Conservation (phyloP, 1,139 yeast species). For the Tardiomyces digboiensis region DNA sequence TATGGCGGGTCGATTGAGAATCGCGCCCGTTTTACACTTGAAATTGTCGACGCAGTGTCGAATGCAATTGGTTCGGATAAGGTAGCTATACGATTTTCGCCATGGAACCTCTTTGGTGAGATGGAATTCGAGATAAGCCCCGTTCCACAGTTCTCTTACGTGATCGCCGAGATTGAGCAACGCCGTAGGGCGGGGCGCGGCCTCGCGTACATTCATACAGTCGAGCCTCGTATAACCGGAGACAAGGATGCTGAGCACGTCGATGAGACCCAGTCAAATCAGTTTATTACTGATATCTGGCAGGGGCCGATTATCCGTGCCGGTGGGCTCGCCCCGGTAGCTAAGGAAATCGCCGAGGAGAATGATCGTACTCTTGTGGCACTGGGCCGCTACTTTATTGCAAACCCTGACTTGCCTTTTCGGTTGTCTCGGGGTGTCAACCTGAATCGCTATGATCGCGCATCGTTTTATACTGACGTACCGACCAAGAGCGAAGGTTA, state of each 20-base stretch:
- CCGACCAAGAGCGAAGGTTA: neutral
- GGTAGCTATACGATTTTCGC: conserved; percentile 52
- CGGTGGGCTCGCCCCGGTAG: conserved; percentile 29
- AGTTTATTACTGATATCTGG: conserved; percentile 34
- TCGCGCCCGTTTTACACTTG: conserved; percentile 48
- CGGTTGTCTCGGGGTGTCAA: conserved; percentile 32
- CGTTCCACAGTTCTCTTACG: conserved; percentile 16
- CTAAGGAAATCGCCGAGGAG: conserved; percentile 12
- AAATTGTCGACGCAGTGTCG: conserved; percentile 41
- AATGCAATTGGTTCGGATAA: conserved; percentile 43
- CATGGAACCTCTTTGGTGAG: conserved; percentile 33
- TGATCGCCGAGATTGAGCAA: conserved; percentile 21
- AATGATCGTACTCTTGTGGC: conserved; percentile 32
- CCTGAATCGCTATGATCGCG: conserved; percentile 31
- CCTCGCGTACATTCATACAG: conserved; percentile 5
- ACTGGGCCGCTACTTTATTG: conserved; percentile 36
- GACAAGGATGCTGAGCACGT: neutral
- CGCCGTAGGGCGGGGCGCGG: conserved; percentile 18
- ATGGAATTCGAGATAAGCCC: conserved; percentile 20
- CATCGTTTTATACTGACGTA: conserved; percentile 25
- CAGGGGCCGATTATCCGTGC: conserved; percentile 39
- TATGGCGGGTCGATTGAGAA: conserved; percentile 64
- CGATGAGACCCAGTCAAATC: conserved; percentile 16
- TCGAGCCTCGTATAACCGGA: conserved; percentile 9
- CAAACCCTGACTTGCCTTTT: conserved; percentile 45